These are phyloP conservation scores for Ananas comosus DNA, from an alignment of 176 grass and related monocot genomes.

Conservation along the genomic window DNA sequence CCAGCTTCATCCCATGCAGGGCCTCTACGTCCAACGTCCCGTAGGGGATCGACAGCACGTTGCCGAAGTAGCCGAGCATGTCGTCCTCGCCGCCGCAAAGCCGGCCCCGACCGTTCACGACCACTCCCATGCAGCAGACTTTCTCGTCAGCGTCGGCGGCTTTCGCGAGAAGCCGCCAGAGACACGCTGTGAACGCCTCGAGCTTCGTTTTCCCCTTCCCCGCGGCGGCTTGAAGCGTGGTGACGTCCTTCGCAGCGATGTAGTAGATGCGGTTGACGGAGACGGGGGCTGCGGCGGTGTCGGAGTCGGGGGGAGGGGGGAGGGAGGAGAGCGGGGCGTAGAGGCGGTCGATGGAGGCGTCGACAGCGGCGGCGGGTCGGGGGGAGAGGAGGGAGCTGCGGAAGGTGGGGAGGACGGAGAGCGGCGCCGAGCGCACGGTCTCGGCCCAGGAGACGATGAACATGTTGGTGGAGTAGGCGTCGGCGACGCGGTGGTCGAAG, in stretches of 20 bases:
- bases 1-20: conserved; percentile 20
- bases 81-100: background rate
- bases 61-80: conserved; percentile 61
- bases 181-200: conserved; percentile 55
- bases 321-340: conserved; percentile 29
- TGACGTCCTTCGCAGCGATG: conserved; percentile 31
- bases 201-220: conserved; percentile 35
- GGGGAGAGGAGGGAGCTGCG: conserved; percentile 36
- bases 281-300: background rate
- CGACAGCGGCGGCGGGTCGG: conserved; percentile 15
- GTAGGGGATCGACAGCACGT: conserved; percentile 58
- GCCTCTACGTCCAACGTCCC: conserved; percentile 16
- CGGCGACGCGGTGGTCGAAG: conserved; percentile 79
- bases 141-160: conserved; percentile 10
- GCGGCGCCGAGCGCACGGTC: background rate
- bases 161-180: conserved; percentile 45
- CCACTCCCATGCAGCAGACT: conserved; percentile 56
- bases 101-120: conserved; percentile 51
- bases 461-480: conserved; percentile 88
- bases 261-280: conserved; percentile 56
- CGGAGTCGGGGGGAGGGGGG: conserved; percentile 21
- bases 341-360: conserved; percentile 30
- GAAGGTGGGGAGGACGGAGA: conserved; percentile 27
- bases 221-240: conserved; percentile 17
- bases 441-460: conserved; percentile 59